Evolutionary conservation across 108 stramenopile species (phyloP), one percentile per base, ranked within the genome.

Genomic region (Skeletonema menzelii): DNA sequence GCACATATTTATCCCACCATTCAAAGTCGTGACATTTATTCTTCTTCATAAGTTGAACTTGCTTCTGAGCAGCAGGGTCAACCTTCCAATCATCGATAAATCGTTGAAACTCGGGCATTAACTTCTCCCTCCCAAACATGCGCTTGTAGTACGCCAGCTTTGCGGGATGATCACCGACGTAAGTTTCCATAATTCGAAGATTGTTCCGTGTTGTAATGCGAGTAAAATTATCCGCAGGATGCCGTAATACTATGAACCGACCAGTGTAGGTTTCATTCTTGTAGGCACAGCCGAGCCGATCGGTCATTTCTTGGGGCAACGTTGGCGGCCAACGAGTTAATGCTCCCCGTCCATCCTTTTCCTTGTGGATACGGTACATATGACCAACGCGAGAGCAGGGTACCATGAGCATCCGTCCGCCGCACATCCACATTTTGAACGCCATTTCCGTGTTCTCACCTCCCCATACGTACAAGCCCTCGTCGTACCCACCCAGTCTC

Each of bases 401-500:
- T 14, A 85, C 84, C 80, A 78, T 72, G 67, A 85, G 49, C 78
- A 85, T 73, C 38, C 84, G 80, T 17, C 84, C 84, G 0, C 84
- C 84, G 42, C 84, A 85, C 72, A 81, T 76, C 84, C 84, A 85
- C 31, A 73, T 81, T 69, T 85, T 85, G 60, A 85, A 71, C 17
- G 83, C 79, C 61, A 82, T 49, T 61, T 85, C 84, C 26, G 73
- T 82, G 53, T 85, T 85, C 76, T 85, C 84, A 64, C 76, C 84
- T 28, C 84, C 84, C 84, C 84, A 85, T 1, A 85, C 80, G 53
- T 72, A 77, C 35, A 85, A 69, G 12, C 83, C 79, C 42, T 77
- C 71, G 32, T 85, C 84, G 30, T 85, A 85, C 3, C 80, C 84
- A 15, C 84, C 84, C 20, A 85, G 37, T 35, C 84, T 75, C 84